These are phyloP conservation scores for Catharanthus roseus DNA, from an alignment of 257 asterid genomes.

Conservation along the genomic window DNA sequence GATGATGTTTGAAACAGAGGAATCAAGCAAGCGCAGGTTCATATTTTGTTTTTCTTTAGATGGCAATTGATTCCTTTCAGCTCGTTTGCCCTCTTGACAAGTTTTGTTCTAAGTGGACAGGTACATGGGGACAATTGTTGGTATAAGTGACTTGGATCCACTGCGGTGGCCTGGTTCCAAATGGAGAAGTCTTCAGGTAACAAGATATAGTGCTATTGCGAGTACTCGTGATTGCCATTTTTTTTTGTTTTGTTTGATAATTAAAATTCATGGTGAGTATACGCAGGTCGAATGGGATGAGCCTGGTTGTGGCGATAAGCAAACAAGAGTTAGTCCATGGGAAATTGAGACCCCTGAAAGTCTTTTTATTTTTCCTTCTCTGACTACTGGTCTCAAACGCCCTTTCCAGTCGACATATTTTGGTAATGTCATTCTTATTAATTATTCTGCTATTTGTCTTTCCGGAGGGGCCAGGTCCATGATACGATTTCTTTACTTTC, in stretches of 20 bases:
- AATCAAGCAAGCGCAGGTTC: slow-evolving; percentile 85
- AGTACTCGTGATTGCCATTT: not conserved
- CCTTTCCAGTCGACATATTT: slow-evolving; percentile 74
- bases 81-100: not conserved
- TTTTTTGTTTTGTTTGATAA: not conserved
- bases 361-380: slow-evolving; percentile 88
- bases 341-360: slow-evolving; percentile 98
- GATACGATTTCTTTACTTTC: slow-evolving; percentile 5
- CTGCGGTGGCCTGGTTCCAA: slow-evolving; percentile 93
- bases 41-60: slow-evolving; percentile 3
- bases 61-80: not conserved
- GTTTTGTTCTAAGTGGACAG: slow-evolving; percentile 26
- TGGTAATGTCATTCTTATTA: slow-evolving; percentile 30
- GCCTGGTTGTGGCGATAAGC: slow-evolving; percentile 88
- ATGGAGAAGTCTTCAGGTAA: slow-evolving; percentile 94
- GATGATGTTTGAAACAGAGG: slow-evolving; percentile 98
- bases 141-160: slow-evolving; percentile 80
- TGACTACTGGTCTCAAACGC: slow-evolving; percentile 70
- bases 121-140: slow-evolving; percentile 82
- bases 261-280: not conserved
- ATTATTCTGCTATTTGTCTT: not conserved
- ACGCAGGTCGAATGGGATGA: slow-evolving; percentile 96
- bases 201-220: not conserved
- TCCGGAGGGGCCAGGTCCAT: no score
- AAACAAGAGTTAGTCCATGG: slow-evolving; percentile 90